These are phyloP conservation scores for sunflower (Helianthus annuus) DNA, from an alignment of 129 eudicot genomes.

Conservation along the genomic window DNA sequence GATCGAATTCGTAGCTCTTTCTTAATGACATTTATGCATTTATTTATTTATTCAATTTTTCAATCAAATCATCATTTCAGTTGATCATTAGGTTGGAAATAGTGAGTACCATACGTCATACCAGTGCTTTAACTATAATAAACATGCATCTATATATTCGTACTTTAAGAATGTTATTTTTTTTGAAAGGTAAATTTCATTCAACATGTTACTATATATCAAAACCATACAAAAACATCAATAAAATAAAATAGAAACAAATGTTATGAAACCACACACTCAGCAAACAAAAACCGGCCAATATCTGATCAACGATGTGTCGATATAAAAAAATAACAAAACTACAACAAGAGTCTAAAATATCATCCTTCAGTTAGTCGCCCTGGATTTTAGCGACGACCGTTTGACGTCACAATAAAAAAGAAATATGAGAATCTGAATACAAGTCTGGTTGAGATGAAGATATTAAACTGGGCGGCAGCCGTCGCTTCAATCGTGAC, in stretches of 20 bases:
- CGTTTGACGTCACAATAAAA: conserved; percentile 20
- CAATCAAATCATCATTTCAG: no score
- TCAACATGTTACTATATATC: background rate
- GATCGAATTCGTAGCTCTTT: no score
- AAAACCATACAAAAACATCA: background rate
- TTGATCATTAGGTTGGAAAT: no score
- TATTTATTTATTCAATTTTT: no score
- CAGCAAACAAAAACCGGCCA: background rate
- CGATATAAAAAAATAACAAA: background rate
- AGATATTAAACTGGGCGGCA: conserved; percentile 57
- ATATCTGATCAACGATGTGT: background rate
- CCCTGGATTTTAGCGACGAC: conserved; percentile 9
- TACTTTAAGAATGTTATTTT: no score
- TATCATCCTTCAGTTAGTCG: background rate
- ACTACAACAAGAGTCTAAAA: background rate
- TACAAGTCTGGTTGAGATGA: conserved; percentile 22
- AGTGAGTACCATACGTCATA: no score
- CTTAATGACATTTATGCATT: no score
- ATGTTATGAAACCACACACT: background rate
- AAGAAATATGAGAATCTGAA: background rate
- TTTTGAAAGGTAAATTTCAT: no score
- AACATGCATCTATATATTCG: no score
- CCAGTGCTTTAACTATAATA: no score
- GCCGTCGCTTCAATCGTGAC: conserved; percentile 57
- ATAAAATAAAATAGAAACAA: background rate